Base-by-base conservation (phyloP, 345 rosid species). In the Eucalyptus decipiens region DNA sequence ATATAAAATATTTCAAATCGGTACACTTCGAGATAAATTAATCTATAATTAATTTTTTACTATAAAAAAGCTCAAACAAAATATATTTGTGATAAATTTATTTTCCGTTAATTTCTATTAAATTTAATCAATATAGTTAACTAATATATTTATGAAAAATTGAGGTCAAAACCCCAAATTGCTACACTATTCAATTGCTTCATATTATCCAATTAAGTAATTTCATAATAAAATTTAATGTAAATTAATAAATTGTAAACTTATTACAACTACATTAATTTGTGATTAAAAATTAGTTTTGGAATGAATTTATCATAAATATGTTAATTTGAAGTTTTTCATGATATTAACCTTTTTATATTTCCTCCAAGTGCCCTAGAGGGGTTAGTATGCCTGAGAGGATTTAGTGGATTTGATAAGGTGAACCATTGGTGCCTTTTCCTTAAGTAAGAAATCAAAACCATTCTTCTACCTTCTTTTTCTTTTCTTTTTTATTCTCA, bases 301-400 rank as follows among this genome's bases (percentile, higher is more conserved):
- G 0, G 0, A 3, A 51, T 51, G 3, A 7, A 18, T 52, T 3
- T 51, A 51, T 1, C 8, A 51, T 3, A 7, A 3, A 51, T 52
- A 3, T 51, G 1, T 0, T 0, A 3, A 51, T 50, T 50, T 15
- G 3, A 0, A 6, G 3, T 6, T 50, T 50, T 50, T 50, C 0
- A 1, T 18, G 0, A 0, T 19, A 52, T 52, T 52, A 52, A 18
- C 56, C 4, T 26, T 30, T 62, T 69, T 8, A 32, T 32, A 67
- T 17, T 37, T 37, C 11, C 11, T 34, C 45, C 3, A 6, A 10
- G 26, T 72, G 28, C 45, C 28, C 7, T 72, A 37, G 28, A 11
- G 4, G 15, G 26, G 4, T 19, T 19, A 37, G 13, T 10, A 19
- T 19, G 8, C 43, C 1, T 1, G 0, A 72, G 37, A 72, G 45